Percentiles rank a stretch among this genome's conserved stretches.
Evolutionary conservation across 305 asterid genomes (phyloP).

Genomic region (Fraxinus baroniana): DNA sequence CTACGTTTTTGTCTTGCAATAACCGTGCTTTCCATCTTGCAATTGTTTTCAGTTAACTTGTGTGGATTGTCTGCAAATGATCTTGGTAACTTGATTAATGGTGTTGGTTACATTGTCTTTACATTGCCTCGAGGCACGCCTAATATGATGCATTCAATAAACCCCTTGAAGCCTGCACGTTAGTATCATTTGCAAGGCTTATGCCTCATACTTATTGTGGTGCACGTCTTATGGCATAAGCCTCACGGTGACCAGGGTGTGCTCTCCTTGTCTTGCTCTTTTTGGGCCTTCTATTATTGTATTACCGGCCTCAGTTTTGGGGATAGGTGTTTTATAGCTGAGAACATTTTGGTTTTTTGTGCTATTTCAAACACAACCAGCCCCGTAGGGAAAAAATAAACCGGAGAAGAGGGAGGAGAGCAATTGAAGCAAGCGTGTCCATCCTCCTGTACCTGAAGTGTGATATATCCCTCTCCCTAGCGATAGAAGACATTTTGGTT

Average conservation of each 20-base stretch:
- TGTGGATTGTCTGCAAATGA: slow-evolving; percentile 1
- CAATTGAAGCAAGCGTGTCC: neutral
- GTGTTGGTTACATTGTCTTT: neutral
- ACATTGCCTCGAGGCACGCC: neutral
- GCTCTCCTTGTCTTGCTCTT: neutral
- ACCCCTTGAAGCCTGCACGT: neutral
- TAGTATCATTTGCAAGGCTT: neutral
- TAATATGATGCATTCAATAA: neutral
- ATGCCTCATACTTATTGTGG: neutral
- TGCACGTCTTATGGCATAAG: neutral
- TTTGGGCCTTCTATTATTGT: neutral
- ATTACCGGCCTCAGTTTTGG: neutral
- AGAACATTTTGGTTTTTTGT: neutral
- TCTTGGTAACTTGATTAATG: neutral
- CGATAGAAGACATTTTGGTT: neutral
- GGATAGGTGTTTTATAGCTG: neutral
- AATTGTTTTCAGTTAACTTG: neutral
- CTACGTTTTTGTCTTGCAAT: slow-evolving; percentile 9
- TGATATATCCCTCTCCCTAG: neutral
- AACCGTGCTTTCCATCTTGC: neutral
- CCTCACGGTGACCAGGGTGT: neutral
- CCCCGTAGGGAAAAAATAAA: neutral
- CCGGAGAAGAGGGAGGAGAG: neutral
- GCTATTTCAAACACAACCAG: neutral
- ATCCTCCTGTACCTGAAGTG: neutral